Base-by-base conservation (phyloP, 192 early-diverging fungal genomes). In the Coemansia sp. region DNA sequence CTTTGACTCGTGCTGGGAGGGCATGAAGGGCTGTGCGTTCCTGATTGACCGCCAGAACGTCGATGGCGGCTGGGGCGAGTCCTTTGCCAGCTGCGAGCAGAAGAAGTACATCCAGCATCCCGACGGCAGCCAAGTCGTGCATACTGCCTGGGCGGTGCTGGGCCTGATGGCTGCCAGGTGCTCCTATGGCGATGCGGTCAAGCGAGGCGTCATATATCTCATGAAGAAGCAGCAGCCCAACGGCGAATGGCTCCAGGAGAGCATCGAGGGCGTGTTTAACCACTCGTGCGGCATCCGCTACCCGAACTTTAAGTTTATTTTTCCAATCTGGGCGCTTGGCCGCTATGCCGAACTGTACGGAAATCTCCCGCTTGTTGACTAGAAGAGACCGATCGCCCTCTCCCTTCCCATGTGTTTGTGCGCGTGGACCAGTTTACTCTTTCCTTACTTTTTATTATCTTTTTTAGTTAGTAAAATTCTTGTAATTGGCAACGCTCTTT, bases 51-150 rank as follows among this genome's bases (percentile, higher is more conserved):
- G 93, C 60, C 97, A 99, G 86, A 84, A 87, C 47, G 74, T 58
- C 12, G 97, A 99, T 68, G 97, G 97, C 63, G 97, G 97, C 5
- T 99, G 97, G 97, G 97, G 97, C 64, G 97, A 99, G 80, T 77
- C 88, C 12, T 99, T 95, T 84, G 90, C 93, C 73, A 84, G 82
- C 67, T 84, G 82, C 45, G 76, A 76, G 62, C 51, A 65, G 63
- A 75, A 79, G 27, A 49, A 66, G 56, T 84, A 76, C n/a, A 42
- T 84, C 15, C 72, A 58, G 39, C 76, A 79, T 35, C 76, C 82
- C 4, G 73, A 75, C 67, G 67, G 86, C 76, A 91, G 95, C 22
- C 96, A 99, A 74, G 96, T 98, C 2, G 93, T 97, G 2, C 86
- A 97, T 37, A 98, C 96, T 1, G 87, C 93, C 1, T 97, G 89